Evolutionary conservation across 306 rosid genomes (phyloP), one percentile per base, ranked within the genome.

Genomic region (Gastrolobium bilobum): DNA sequence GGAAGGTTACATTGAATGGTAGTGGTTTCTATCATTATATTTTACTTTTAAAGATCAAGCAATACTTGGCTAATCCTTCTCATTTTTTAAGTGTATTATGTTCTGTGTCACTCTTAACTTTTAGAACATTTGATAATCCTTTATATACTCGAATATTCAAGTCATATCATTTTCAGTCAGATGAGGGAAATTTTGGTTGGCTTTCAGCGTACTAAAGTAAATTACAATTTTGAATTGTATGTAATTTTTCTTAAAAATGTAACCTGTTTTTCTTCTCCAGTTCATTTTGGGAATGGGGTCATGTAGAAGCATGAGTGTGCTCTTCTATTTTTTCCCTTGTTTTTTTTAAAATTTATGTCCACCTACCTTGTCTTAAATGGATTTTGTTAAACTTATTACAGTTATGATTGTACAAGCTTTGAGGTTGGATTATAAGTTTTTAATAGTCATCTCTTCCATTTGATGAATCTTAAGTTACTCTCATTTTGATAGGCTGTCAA

Each of bases 401-500:
- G 48, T 29, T 53, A 31, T 52, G 71, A 52, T 61, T 76, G 35
- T 60, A 6, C 50, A 4, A 4, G 11, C 40, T 37, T 68, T 72
- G 68, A 44, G 67, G 66, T 46, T 66, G 57, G 35, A 62, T 76
- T 30, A 40, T 69, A 75, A 52, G 57, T 65, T 76, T 52, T 77
- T 57, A 9, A 44, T 13, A 31, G 13, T 54, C 43, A 3, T 68
- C 20, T 62, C 40, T 47, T 52, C 76, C 67, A 42, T 72, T 53
- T 81, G 59, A 63, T 68, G 34, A 67, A 51, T 62, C 50, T 59
- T 7, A 39, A 59, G 44, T 15, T 66, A 20, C 7, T 64, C 64
- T 76, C 52, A 81, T 75, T 63, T 69, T 52, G 33, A 71, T 75
- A 92, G 99, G 97, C 91, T 35, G 79, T 88, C 75, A 91, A 58